Conservation (phyloP, 495 filamentous ascomycete species). For the Cercophora samala region DNA sequence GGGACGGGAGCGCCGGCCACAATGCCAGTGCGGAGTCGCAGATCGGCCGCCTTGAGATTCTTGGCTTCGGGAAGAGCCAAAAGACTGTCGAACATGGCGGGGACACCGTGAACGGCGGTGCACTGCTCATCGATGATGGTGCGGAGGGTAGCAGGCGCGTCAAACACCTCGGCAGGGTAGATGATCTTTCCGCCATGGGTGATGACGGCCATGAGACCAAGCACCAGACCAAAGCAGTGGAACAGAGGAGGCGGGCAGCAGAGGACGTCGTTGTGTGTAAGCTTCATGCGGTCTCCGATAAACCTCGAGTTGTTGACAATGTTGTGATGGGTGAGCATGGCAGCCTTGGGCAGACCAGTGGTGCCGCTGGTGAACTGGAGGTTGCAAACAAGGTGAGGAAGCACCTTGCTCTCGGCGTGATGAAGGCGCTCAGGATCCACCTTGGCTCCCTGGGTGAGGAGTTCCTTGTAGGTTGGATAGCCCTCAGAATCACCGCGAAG, state of each 20-base stretch:
- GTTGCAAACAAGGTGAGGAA: constrained; percentile 62
- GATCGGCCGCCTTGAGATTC: constrained; percentile 42
- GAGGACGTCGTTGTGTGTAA: constrained; percentile 59
- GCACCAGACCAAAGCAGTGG: constrained; percentile 71
- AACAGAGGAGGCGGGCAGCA: constrained; percentile 71
- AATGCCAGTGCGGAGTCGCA: constrained; percentile 63
- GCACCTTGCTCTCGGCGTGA: constrained; percentile 43
- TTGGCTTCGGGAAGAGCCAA: constrained; percentile 51
- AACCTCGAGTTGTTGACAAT: constrained; percentile 68
- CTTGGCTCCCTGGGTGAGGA: constrained; percentile 47
- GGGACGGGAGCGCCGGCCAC: constrained; percentile 67
- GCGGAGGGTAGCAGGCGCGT: constrained; percentile 54
- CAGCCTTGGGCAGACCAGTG: constrained; percentile 67
- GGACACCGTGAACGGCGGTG: constrained; percentile 68
- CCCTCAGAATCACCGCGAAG: constrained; percentile 49
- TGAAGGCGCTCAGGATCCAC: constrained; percentile 33
- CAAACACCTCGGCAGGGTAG: constrained; percentile 63
- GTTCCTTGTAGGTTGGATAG: constrained; percentile 52
- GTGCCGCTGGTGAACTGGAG: constrained; percentile 71
- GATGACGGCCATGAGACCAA: constrained; percentile 63
- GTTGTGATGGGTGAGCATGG: constrained; percentile 72
- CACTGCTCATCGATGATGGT: constrained; percentile 62
- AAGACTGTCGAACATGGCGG: constrained; percentile 69
- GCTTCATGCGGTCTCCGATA: constrained; percentile 65
- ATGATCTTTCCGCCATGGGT: constrained; percentile 66